Evolutionary conservation across 2,329 filamentous ascomycete genomes (phyloP).

Genomic region (Drechslerella stenobrocha): DNA sequence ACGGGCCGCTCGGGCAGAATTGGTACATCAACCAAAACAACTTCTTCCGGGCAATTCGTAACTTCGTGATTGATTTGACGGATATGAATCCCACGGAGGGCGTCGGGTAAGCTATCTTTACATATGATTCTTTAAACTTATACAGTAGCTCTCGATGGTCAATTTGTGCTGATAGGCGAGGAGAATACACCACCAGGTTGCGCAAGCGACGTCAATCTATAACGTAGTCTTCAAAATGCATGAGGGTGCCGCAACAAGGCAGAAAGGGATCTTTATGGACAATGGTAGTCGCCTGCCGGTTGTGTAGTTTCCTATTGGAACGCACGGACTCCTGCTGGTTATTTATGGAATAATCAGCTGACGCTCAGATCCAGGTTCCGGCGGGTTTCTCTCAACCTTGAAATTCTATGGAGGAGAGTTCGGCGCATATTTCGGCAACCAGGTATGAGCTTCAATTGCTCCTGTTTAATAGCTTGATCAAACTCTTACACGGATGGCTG

Average conservation of each 20-base stretch:
- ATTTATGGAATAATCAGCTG: not conserved
- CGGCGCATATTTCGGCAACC: constrained; percentile 57
- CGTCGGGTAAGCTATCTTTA: constrained; percentile 48
- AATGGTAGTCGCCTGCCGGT: constrained; percentile 57
- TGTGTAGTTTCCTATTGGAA: no score
- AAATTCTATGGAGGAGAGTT: constrained; percentile 79
- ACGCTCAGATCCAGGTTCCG: constrained; percentile 60
- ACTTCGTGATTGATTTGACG: constrained; percentile 78
- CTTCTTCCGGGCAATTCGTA: constrained; percentile 81
- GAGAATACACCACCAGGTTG: constrained; percentile 70
- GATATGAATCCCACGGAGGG: constrained; percentile 64
- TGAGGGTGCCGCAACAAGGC: constrained; percentile 52
- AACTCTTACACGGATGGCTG: constrained; percentile 69
- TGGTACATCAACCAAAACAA: constrained; percentile 81
- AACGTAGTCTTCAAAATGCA: constrained; percentile 62
- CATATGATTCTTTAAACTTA: not conserved
- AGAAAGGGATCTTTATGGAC: constrained; percentile 66
- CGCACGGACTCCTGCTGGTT: no score
- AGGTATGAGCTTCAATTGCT: constrained; percentile 13
- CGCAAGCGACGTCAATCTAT: constrained; percentile 65
- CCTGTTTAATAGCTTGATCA: not conserved
- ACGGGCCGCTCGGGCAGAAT: constrained; percentile 74
- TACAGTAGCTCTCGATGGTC: constrained; percentile 4
- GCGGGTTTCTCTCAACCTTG: constrained; percentile 80
- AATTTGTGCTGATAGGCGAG: constrained; percentile 58